phyloP scores from a whole-genome alignment of 208 protist genomes.

The Naegleria lovaniensis region DNA sequence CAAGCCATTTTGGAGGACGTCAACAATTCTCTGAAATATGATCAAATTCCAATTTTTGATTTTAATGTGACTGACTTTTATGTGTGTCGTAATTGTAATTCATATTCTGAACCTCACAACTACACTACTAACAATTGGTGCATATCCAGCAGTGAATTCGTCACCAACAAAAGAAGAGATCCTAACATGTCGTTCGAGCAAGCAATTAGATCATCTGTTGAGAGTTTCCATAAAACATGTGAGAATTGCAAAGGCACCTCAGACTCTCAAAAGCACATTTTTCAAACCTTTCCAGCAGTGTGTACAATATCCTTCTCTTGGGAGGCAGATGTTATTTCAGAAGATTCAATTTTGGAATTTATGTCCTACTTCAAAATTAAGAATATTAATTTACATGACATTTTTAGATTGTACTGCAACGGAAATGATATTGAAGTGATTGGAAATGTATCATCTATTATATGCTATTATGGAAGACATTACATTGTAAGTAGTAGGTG shows the following conservation, averaged over 20 bases:
- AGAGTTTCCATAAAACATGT: background rate
- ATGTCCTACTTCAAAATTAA: background rate
- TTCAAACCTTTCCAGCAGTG: background rate
- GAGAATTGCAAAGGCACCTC: background rate
- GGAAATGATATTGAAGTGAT: background rate
- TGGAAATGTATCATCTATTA: background rate
- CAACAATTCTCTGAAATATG: background rate
- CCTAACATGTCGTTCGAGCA: background rate
- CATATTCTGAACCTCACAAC: background rate
- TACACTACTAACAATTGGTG: background rate
- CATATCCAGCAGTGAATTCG: background rate
- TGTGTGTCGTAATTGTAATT: background rate
- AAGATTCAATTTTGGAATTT: background rate
- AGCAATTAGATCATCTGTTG: background rate
- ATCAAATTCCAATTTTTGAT: background rate
- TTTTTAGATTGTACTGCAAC: background rate
- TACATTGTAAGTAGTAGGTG: background rate
- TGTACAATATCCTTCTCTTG: background rate
- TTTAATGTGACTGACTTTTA: background rate
- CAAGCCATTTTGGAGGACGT: background rate
- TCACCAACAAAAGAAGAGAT: background rate
- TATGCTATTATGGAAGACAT: slow-evolving; percentile 12
- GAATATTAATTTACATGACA: background rate
- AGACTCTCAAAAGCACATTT: background rate
- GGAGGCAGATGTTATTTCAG: background rate